Evolutionary conservation across 441 rosid genomes (phyloP).

Genomic region (Manihot esculenta): DNA sequence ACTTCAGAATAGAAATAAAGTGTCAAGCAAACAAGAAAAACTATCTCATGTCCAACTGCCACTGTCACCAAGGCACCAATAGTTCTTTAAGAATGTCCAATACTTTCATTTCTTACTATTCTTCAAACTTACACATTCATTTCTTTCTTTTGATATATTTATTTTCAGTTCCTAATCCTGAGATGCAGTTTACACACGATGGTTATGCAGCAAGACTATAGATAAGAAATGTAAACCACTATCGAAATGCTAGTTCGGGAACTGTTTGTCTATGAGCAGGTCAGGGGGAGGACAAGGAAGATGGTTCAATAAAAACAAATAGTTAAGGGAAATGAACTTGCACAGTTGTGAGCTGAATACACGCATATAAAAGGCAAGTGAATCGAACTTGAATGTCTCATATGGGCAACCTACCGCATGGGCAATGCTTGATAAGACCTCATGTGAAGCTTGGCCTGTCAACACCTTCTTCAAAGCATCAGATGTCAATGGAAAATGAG

Average conservation of each 20-base stretch:
- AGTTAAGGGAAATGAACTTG: background rate
- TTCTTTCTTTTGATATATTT: background rate
- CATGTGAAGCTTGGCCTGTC: constrained; percentile 81
- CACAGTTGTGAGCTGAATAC: background rate
- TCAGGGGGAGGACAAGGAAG: background rate
- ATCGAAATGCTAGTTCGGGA: background rate
- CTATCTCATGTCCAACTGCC: background rate
- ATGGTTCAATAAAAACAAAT: background rate
- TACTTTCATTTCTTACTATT: background rate
- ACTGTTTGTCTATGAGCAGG: background rate
- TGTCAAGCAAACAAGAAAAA: background rate
- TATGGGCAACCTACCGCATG: constrained; percentile 66
- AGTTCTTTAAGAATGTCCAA: background rate
- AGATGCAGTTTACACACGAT: background rate
- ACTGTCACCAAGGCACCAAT: background rate
- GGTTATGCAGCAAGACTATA: background rate
- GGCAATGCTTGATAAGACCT: constrained; percentile 66
- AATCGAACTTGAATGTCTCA: constrained; percentile 3
- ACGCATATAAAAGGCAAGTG: background rate
- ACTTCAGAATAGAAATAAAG: background rate
- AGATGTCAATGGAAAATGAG: constrained; percentile 87
- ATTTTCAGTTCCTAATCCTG: background rate
- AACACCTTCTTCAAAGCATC: constrained; percentile 89
- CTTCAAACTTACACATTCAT: background rate
- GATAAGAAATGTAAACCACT: background rate